Evolutionary conservation across 331 rosid species (phyloP), one percentile per base, ranked within the genome.

Genomic region (Acacia pycnantha): DNA sequence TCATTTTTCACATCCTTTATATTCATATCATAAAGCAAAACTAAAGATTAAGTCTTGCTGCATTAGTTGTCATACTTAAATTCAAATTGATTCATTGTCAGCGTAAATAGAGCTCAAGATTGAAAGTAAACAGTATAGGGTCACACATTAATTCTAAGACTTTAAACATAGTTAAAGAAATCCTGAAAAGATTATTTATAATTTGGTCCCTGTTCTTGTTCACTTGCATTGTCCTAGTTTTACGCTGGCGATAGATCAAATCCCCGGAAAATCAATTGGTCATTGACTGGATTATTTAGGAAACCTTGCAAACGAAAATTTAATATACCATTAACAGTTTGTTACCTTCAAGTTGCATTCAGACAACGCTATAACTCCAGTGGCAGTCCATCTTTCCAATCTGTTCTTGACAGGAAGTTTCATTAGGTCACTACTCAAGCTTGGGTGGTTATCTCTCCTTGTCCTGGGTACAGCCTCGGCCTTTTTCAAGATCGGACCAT

Each of bases 301-400:
- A 41, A 69, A 41, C 74, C 51, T 40, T n/a, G 31, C 31, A 24
- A 70, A 22, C 21, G 19, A 70, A 70, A 19, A 44, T 43, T 59
- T 29, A 62, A 18, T 74, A 73, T 65, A 83, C 44, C 56, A 68
- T 27, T 26, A 70, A 7, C 33, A 13, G 10, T 19, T 66, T 48
- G 46, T 81, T 89, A 95, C 98, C 96, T 90, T 92, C 90, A 95
- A 90, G 81, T 85, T 91, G 90, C 90, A 83, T 74, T 93, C 96
- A 80, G 94, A 85, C 84, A 95, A 77, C 56, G 94, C 93, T 70
- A 95, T 73, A 85, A 95, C 93, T 75, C 97, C 94, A 19, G 94
- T 90, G 59, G 77, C 87, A 82, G 88, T 88, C 97, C 98, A 95
- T 70, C 90, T 83, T 44, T 89, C 90, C 78, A 71, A 70, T 81